Evolutionary conservation across 2,329 filamentous ascomycete genomes (phyloP).

Genomic region (Phaeosphaeria sp.): DNA sequence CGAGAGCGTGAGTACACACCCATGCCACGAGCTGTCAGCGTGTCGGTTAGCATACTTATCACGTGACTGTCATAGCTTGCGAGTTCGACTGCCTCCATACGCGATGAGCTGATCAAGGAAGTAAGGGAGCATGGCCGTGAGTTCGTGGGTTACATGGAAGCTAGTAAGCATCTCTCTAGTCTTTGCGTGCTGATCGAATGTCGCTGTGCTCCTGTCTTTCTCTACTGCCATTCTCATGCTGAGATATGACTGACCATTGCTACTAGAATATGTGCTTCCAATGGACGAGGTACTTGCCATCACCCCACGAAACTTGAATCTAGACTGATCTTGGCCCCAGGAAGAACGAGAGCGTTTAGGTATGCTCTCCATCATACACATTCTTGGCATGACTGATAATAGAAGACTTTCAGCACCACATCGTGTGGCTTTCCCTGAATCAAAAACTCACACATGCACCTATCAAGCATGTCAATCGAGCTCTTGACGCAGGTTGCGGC

Average conservation of each 20-base stretch:
- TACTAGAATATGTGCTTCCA: constrained; percentile 21
- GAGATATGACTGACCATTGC: constrained; percentile 1
- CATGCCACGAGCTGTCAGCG: neutral
- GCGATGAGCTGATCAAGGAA: constrained; percentile 17
- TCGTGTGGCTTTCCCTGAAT: constrained; percentile 47
- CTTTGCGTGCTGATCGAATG: neutral
- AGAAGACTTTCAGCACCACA: constrained; percentile 39
- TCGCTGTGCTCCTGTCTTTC: too few species aligned
- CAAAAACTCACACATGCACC: constrained; percentile 48
- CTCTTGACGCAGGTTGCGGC: constrained; percentile 48
- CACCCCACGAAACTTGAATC: neutral
- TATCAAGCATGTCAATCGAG: constrained; percentile 34
- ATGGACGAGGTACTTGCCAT: constrained; percentile 21
- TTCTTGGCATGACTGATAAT: neutral
- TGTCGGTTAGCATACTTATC: neutral
- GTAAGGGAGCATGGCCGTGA: constrained; percentile 16
- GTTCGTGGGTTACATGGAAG: constrained; percentile 18
- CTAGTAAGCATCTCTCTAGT: constrained; percentile 5
- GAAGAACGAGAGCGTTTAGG: constrained; percentile 19
- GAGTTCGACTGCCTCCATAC: constrained; percentile 14
- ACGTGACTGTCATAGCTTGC: constrained; percentile 5
- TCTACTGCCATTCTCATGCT: too few species aligned
- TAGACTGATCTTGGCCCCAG: neutral
- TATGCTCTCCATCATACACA: neutral
- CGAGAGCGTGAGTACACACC: constrained; percentile 9